A percentile compares a stretch with the other conserved stretches of the same genome.
phyloP scores from a whole-genome alignment of 148 eudicot genomes.

The Rhododendron kiyosumense region DNA sequence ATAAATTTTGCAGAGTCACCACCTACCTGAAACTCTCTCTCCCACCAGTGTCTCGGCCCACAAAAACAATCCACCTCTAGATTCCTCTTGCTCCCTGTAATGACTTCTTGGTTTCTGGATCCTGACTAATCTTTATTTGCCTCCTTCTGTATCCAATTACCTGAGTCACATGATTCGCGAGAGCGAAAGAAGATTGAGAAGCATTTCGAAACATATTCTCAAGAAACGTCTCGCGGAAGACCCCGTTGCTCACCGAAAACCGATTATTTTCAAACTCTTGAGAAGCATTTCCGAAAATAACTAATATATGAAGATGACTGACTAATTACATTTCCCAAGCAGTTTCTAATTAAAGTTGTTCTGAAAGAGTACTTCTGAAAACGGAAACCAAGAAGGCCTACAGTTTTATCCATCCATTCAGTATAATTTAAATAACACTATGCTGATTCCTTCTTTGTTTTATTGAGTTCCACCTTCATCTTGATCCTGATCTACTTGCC shows the following conservation, averaged over 20 bases:
- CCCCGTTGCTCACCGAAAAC: too few relatives aligned
- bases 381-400: not conserved
- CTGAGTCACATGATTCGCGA: too few relatives aligned
- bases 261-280: too few relatives aligned
- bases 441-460: not conserved
- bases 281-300: not conserved
- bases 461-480: not conserved
- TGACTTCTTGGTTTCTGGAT: constrained; percentile 11
- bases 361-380: not conserved
- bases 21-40: not conserved
- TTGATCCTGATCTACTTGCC: not conserved
- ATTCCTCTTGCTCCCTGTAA: not conserved
- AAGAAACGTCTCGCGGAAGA: too few relatives aligned
- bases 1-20: not conserved
- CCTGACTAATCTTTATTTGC: not conserved
- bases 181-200: too few relatives aligned
- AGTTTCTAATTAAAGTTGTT: not conserved
- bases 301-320: not conserved
- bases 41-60: not conserved
- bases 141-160: not conserved
- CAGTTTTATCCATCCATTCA: not conserved
- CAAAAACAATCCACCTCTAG: not conserved
- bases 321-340: not conserved
- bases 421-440: too few relatives aligned
- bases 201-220: not conserved